Percentiles rank a stretch among this genome's conserved stretches.
These are phyloP conservation scores for Synchytrium microbalum DNA, from an alignment of 371 early-diverging fungal genomes.

Conservation along the genomic window DNA sequence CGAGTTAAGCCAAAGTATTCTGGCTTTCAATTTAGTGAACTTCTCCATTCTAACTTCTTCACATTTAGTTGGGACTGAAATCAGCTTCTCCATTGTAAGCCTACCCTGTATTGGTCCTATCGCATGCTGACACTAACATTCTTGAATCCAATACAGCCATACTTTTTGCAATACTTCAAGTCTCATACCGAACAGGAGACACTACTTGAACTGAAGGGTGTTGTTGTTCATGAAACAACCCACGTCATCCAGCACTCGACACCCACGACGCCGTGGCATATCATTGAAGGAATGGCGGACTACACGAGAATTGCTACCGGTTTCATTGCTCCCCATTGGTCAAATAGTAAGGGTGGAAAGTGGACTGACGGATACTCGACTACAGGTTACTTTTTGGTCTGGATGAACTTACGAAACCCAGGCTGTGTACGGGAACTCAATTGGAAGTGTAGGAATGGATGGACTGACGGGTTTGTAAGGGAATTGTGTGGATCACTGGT, in stretches of 20 bases:
- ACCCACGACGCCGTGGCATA: slow-evolving; percentile 13
- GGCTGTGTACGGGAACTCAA: neutral
- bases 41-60: too few species aligned
- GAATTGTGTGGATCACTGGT: slow-evolving; percentile 11
- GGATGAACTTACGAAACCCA: slow-evolving; percentile 23
- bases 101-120: too few species aligned
- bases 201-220: neutral
- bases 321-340: slow-evolving; percentile 28
- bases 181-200: neutral
- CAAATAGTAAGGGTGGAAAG: neutral
- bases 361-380: slow-evolving; percentile 30
- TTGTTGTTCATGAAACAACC: neutral
- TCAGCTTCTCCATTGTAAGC: too few species aligned
- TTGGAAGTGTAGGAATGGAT: neutral
- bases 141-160: too few species aligned
- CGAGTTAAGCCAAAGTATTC: too few species aligned
- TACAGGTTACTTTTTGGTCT: slow-evolving; percentile 34
- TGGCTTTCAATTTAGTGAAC: too few species aligned
- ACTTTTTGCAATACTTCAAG: neutral
- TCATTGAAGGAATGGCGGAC: slow-evolving; percentile 36
- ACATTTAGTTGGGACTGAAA: too few species aligned
- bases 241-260: slow-evolving; percentile 1
- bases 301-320: slow-evolving; percentile 27
- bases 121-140: too few species aligned
- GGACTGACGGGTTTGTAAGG: slow-evolving; percentile 9